Evolutionary conservation across 169 alveolate genomes (phyloP).

Genomic region (Perkinsus olseni): DNA sequence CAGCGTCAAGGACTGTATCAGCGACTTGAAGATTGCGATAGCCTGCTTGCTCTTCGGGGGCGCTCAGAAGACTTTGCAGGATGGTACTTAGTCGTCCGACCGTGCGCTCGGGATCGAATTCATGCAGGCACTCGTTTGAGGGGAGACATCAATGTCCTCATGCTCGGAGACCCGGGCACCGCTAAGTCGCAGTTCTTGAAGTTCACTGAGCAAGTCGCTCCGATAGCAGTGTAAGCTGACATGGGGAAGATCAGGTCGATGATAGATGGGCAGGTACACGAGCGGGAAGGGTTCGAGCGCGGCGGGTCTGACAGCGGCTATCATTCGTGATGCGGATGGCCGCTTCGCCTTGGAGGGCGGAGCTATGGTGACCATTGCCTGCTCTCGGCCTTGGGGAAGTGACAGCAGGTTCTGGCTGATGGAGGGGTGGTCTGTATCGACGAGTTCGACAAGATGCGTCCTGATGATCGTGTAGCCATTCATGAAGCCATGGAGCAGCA

Average conservation of each 20-base stretch:
- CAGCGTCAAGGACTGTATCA: constrained; percentile 44
- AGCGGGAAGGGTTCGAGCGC: constrained; percentile 98
- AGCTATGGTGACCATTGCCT: constrained; percentile 99
- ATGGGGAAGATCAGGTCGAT: not conserved
- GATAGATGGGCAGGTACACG: not conserved
- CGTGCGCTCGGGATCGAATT: constrained; percentile 23
- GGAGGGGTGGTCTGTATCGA: constrained; percentile 96
- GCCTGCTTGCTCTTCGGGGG: constrained; percentile 99
- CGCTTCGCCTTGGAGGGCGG: constrained; percentile 98
- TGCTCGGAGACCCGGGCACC: constrained; percentile 92
- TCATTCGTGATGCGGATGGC: constrained; percentile 81
- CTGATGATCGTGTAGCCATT: constrained; percentile 98
- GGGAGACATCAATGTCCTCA: constrained; percentile 83
- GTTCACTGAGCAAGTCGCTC: constrained; percentile 94
- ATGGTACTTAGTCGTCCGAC: constrained; percentile 87
- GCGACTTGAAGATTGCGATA: constrained; percentile 91
- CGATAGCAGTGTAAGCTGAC: constrained; percentile 85
- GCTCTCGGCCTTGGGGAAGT: constrained; percentile 38
- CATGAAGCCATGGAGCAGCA: constrained; percentile 99
- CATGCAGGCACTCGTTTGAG: constrained; percentile 25
- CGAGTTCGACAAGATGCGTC: constrained; percentile 99
- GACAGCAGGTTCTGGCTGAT: not conserved
- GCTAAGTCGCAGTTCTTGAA: constrained; percentile 89
- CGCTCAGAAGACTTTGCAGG: constrained; percentile 87
- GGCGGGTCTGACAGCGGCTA: constrained; percentile 99